Base-by-base conservation (phyloP, 768 basidiomycete genomes). In the Serpula lacrymans region DNA sequence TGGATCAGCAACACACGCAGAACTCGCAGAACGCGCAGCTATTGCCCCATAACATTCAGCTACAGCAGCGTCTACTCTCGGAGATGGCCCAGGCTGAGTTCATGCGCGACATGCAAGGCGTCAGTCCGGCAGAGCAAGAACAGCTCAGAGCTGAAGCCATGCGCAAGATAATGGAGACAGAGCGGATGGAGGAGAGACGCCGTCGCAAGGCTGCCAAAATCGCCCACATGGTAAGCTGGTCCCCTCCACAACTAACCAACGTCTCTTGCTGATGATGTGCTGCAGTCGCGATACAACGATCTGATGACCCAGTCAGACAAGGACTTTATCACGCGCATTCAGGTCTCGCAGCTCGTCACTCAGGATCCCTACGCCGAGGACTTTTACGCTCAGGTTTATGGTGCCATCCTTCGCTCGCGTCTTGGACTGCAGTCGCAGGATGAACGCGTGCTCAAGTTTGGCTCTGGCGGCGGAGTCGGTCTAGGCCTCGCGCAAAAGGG, bases 301-400 rank as follows among this genome's bases (percentile, higher is more conserved):
- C 74, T 94, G 26, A 95, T 95, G 92, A 92, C 91, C 3, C 91
- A 93, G 64, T 93, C 89, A 9, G 96, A 99, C 72, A 98, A 98
- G 68, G 96, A 98, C 58, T 99, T 98, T 59, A 98, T 99, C 65
- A 98, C 96, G 25, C 83, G 96, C 18, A 98, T 99, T 48, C 96
- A 99, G 62, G 90, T 99, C 24, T 97, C 95, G 2, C 96, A 98
- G 57, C 85, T 98, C 29, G 93, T 96, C 31, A 95, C 93, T 5
- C 84, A 89, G 55, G 96, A 99, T 65, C 96, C 96, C 0, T 98
- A 95, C 62, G 82, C 89, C 23, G 95, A 98, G 48, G 96, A 99
- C 60, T 99, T 97, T 61, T 99, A 99, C 56, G 96, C 93, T 9
- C 94, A 98, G 63, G 93, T 97, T 2, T 93, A 89, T 57, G 84